Conservation (phyloP, 345 rosid species). For the Barbarea vulgaris region DNA sequence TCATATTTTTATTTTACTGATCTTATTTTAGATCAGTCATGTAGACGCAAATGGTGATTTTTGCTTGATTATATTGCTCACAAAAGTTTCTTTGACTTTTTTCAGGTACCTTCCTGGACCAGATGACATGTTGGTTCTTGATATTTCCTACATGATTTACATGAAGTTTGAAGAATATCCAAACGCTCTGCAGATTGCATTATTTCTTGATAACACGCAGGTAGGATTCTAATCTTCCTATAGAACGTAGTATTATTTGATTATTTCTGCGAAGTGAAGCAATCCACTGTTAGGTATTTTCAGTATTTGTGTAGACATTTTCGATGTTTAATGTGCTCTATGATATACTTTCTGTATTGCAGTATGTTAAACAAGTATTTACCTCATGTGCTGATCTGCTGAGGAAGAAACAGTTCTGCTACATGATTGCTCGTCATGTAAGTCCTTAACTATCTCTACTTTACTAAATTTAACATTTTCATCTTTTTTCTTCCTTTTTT, state of each 20-base stretch:
- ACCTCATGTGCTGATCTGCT: constrained; percentile 66
- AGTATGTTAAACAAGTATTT: constrained; percentile 82
- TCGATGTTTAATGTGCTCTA: neutral
- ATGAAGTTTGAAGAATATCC: constrained; percentile 75
- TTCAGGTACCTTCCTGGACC: constrained; percentile 93
- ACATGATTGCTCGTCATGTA: constrained; percentile 90
- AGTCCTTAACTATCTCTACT: constrained; percentile 39
- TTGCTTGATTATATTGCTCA: constrained; percentile 14
- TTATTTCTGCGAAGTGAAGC: too few relatives aligned
- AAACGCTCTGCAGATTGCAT: constrained; percentile 88
- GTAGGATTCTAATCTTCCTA: constrained; percentile 41
- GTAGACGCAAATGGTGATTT: constrained; percentile 6
- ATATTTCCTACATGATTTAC: constrained; percentile 76
- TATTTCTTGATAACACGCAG: constrained; percentile 83
- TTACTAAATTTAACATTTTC: neutral
- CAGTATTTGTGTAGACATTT: neutral
- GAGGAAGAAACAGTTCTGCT: constrained; percentile 86
- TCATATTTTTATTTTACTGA: neutral
- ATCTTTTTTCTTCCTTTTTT: constrained; percentile 2
- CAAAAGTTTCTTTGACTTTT: neutral
- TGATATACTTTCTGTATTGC: constrained; percentile 41
- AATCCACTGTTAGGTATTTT: neutral
- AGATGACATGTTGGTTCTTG: constrained; percentile 77
- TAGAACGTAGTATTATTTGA: neutral
- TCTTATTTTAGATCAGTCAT: constrained; percentile 16